Percentiles rank a stretch among this genome's conserved stretches.
These are phyloP conservation scores for Solanum arcanum DNA, from an alignment of 257 asterid genomes.

Conservation along the genomic window DNA sequence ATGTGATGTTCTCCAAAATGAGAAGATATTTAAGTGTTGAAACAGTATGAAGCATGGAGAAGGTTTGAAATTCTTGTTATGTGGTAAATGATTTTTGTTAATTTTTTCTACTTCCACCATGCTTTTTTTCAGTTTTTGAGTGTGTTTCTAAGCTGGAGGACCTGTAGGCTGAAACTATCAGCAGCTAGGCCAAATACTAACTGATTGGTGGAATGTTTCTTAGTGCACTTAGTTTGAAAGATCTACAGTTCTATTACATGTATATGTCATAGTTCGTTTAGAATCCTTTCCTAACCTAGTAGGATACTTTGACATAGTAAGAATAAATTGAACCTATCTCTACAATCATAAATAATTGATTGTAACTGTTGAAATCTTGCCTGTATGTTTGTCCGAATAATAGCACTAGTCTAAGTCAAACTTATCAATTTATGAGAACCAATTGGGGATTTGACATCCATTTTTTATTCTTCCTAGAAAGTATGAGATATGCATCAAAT, in stretches of 20 bases:
- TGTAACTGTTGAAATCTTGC: not conserved
- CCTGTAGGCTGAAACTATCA: not conserved
- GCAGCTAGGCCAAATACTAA: not conserved
- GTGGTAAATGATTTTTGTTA: not conserved
- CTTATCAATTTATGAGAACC: not conserved
- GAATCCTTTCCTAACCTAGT: not conserved
- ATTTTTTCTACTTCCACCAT: not conserved
- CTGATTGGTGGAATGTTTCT: not conserved
- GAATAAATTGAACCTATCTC: not conserved
- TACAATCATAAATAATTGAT: not conserved
- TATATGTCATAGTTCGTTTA: not conserved
- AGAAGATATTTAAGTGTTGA: not conserved
- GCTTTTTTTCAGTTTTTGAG: not conserved
- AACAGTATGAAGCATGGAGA: not conserved
- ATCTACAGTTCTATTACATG: not conserved
- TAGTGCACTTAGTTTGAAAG: not conserved
- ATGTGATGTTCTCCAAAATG: not conserved
- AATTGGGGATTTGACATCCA: not conserved
- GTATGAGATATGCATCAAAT: not conserved
- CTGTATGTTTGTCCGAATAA: not conserved
- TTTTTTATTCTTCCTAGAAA: not conserved
- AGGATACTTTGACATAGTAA: not conserved
- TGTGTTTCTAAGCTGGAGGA: not conserved
- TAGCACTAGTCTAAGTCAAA: not conserved
- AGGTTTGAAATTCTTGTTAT: not conserved